phyloP scores from a whole-genome alignment of 495 filamentous ascomycete species.

The Letharia columbiana region DNA sequence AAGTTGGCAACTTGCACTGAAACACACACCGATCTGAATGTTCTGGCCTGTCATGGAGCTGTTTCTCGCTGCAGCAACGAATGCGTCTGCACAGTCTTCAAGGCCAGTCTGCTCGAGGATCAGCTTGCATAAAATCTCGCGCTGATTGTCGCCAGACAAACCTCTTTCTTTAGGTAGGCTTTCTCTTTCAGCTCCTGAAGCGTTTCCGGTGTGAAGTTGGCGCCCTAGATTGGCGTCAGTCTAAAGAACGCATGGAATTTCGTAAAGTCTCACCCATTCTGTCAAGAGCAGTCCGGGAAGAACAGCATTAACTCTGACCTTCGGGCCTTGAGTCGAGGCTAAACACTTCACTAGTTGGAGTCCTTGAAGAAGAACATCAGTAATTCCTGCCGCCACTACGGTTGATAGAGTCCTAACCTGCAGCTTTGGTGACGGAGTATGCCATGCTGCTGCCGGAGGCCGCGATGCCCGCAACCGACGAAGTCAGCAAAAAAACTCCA shows the following conservation, averaged over 20 bases:
- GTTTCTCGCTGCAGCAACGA: conserved; percentile 46
- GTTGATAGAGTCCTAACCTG: conserved; percentile 32
- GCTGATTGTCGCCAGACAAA: conserved; percentile 18
- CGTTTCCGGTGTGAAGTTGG: conserved; percentile 36
- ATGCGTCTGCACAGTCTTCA: conserved; percentile 48
- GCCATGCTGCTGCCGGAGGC: conserved; percentile 52
- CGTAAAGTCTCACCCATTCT: conserved; percentile 51
- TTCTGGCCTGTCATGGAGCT: conserved; percentile 50
- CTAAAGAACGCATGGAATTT: not conserved
- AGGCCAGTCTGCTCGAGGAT: conserved; percentile 38
- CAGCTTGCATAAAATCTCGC: not conserved
- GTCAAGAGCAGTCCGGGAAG: conserved; percentile 60
- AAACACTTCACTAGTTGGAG: conserved; percentile 67
- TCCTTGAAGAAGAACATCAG: conserved; percentile 27
- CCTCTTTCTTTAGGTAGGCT: conserved; percentile 38
- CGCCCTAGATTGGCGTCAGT: conserved; percentile 32
- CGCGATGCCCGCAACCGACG: conserved; percentile 49
- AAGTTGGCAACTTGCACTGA: not conserved
- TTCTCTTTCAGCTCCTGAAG: conserved; percentile 34
- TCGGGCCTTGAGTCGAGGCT: conserved; percentile 56
- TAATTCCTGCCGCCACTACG: not conserved
- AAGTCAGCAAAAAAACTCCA: conserved; percentile 60
- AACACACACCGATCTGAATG: conserved; percentile 43
- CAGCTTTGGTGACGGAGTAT: conserved; percentile 60
- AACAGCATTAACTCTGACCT: conserved; percentile 59